Percentiles rank a stretch among this genome's conserved stretches.
Evolutionary conservation across 805 yeast species (phyloP).

Genomic region (Sugiyamaella smithiae): DNA sequence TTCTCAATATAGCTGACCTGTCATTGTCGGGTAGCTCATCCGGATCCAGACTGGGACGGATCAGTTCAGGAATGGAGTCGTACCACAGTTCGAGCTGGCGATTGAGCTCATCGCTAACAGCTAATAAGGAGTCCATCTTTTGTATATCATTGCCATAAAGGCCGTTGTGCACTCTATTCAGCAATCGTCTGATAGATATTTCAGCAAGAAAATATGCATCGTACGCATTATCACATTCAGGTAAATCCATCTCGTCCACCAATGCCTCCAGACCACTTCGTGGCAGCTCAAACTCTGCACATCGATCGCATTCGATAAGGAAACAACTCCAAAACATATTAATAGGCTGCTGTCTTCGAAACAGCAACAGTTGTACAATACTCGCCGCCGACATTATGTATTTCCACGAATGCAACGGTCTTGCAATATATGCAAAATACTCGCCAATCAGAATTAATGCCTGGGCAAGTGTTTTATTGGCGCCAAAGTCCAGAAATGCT

Average conservation of each 20-base stretch:
- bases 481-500: constrained; percentile 12
- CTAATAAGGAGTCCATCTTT: constrained; percentile 1
- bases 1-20: constrained; percentile 10
- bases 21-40: neutral
- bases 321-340: constrained; percentile 17
- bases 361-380: constrained; percentile 11
- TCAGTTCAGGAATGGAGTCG: constrained; percentile 14
- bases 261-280: constrained; percentile 13
- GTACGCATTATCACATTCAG: constrained; percentile 5
- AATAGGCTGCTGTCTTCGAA: constrained; percentile 1
- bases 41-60: constrained; percentile 9
- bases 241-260: constrained; percentile 15
- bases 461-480: constrained; percentile 6
- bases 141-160: constrained; percentile 6
- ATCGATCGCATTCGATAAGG: constrained; percentile 16
- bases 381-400: constrained; percentile 12
- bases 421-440: constrained; percentile 16
- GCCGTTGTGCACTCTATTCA: constrained; percentile 21
- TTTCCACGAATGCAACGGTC: constrained; percentile 14
- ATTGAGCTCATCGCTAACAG: constrained; percentile 10
- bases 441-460: constrained; percentile 6
- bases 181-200: constrained; percentile 22
- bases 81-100: constrained; percentile 17
- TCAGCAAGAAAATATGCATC: constrained; percentile 22
- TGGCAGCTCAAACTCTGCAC: constrained; percentile 19